These are phyloP conservation scores for Perilla frutescens DNA, from an alignment of 257 asterid species.

Conservation along the genomic window DNA sequence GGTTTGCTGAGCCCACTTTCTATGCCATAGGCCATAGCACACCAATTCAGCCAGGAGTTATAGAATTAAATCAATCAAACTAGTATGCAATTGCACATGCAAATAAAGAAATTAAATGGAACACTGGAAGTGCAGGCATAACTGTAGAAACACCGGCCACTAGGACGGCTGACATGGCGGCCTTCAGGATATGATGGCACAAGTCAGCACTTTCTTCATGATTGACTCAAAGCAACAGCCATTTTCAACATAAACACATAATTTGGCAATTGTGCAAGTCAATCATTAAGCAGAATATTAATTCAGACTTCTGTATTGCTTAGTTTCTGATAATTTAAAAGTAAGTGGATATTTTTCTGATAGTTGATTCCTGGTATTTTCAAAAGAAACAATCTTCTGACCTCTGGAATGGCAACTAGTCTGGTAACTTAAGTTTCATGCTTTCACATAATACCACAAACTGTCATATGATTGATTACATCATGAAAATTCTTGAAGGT, in stretches of 20 bases:
- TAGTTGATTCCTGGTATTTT: not conserved
- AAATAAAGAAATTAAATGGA: constrained; percentile 14
- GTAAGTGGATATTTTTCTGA: not conserved
- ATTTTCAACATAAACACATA: too few species aligned
- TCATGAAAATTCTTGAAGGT: not conserved
- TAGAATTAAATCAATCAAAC: not conserved
- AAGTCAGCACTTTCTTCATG: too few species aligned
- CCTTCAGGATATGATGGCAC: too few species aligned
- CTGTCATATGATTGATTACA: not conserved
- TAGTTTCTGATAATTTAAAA: not conserved
- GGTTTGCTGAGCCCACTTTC: not conserved
- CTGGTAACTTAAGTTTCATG: not conserved
- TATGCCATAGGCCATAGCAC: not conserved
- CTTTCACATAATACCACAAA: not conserved
- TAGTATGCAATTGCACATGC: not conserved
- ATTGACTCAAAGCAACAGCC: too few species aligned
- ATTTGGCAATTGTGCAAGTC: too few species aligned
- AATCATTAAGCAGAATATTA: not conserved
- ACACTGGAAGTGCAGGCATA: too few species aligned
- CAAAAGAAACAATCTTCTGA: constrained; percentile 3
- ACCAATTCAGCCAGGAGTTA: constrained; percentile 17
- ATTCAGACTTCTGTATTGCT: not conserved
- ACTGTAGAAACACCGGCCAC: too few species aligned
- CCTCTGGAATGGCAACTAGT: not conserved
- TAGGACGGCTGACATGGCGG: too few species aligned